Conservation (phyloP, 305 asterid species). For the Coffea humblotiana region DNA sequence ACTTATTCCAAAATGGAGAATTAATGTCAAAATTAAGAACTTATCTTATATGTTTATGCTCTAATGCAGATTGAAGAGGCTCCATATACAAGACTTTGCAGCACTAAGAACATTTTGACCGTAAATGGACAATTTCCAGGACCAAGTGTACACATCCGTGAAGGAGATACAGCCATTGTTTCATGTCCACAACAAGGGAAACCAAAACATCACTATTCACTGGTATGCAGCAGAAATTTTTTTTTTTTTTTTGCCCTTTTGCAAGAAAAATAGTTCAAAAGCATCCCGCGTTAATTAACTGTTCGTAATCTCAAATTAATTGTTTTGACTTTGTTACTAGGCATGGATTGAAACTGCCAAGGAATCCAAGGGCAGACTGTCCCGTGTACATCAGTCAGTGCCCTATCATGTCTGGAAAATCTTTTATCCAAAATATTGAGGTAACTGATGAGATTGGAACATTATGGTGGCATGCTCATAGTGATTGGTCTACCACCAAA, state of each 20-base stretch:
- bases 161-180: constrained; percentile 63
- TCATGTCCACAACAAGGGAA: constrained; percentile 47
- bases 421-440: constrained; percentile 48
- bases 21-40: too few relatives aligned
- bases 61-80: constrained; percentile 50
- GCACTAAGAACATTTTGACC: constrained; percentile 60
- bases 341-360: constrained; percentile 69
- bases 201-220: constrained; percentile 60
- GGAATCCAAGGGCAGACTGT: constrained; percentile 82
- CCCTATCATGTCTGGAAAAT: constrained; percentile 60
- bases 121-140: constrained; percentile 83
- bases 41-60: not conserved
- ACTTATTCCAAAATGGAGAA: too few relatives aligned
- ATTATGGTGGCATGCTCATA: constrained; percentile 84
- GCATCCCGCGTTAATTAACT: not conserved
- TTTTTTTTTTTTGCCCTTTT: not conserved
- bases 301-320: not conserved
- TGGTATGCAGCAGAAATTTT: constrained; percentile 42
- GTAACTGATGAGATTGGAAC: constrained; percentile 70
- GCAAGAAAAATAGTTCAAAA: too few relatives aligned
- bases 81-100: constrained; percentile 50
- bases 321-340: constrained; percentile 12
- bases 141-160: constrained; percentile 51
- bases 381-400: constrained; percentile 75
- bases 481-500: constrained; percentile 73